Evolutionary conservation across 345 rosid species (phyloP).

Genomic region (Capsella bursapastoris): DNA sequence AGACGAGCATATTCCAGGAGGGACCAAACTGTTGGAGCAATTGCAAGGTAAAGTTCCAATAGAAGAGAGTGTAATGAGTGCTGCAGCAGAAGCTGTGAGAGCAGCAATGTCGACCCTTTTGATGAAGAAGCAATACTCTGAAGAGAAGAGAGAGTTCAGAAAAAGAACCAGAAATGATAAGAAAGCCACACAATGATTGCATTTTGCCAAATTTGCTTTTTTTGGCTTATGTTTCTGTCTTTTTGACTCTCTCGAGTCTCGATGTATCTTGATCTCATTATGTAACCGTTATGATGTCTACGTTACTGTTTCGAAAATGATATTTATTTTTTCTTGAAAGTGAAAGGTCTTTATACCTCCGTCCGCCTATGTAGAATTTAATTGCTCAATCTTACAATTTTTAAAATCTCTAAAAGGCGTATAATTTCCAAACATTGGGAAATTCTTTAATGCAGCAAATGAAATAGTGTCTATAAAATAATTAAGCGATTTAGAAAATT

Average conservation of each 20-base stretch:
- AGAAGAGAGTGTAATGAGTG: conserved; percentile 62
- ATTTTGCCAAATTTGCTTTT: background rate
- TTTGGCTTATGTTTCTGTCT: background rate
- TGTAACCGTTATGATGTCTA: background rate
- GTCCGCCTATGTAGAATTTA: too few species aligned
- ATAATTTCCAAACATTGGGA: too few species aligned
- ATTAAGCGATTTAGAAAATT: too few species aligned
- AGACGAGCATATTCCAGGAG: conserved; percentile 68
- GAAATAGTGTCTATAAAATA: too few species aligned
- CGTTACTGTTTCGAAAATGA: background rate
- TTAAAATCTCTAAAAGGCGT: too few species aligned
- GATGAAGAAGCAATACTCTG: conserved; percentile 85
- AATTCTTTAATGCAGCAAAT: too few species aligned
- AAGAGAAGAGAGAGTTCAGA: conserved; percentile 75
- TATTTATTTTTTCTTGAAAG: background rate
- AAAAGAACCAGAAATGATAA: conserved; percentile 87
- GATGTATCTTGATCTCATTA: conserved; percentile 6
- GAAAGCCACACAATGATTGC: conserved; percentile 54
- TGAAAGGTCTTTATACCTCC: too few species aligned
- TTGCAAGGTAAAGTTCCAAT: conserved; percentile 65
- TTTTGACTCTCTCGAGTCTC: background rate
- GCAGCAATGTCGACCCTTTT: conserved; percentile 74
- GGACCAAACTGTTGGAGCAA: conserved; percentile 60
- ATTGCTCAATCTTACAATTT: too few species aligned
- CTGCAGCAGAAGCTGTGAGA: conserved; percentile 83